Evolutionary conservation across 148 eudicot genomes (phyloP).

Genomic region (Chenopodium berlandieri): DNA sequence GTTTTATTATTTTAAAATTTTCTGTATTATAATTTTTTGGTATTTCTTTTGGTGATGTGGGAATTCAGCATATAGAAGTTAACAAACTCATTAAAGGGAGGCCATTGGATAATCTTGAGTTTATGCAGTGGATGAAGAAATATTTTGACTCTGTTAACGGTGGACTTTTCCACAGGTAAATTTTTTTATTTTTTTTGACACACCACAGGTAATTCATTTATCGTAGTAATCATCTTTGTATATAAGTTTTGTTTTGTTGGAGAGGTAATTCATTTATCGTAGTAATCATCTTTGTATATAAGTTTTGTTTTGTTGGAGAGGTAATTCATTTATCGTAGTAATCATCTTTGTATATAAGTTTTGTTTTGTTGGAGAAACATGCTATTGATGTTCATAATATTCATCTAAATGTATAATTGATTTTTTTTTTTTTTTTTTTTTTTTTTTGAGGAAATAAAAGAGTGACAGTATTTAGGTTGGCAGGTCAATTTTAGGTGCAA

Average conservation of each 20-base stretch:
- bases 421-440: no score
- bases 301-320: no score
- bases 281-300: no score
- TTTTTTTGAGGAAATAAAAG: no score
- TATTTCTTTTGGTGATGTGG: not conserved
- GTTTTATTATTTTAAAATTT: not conserved
- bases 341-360: no score
- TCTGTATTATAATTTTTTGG: not conserved
- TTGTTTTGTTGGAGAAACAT: no score
- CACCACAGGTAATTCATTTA: not conserved
- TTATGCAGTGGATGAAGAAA: conserved; percentile 97
- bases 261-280: not conserved
- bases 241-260: no score
- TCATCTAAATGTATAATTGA: no score
- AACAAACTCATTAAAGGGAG: conserved; percentile 82
- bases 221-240: no score
- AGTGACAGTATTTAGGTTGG: no score
- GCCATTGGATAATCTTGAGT: conserved; percentile 87
- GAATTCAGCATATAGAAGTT: conserved; percentile 79
- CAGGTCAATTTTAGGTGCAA: not conserved
- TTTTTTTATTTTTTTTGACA: no score
- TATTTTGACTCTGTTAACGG: conserved; percentile 77
- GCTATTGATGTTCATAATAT: no score
- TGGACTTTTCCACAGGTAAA: conserved; percentile 45
- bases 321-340: not conserved